Evolutionary conservation across 805 yeast species (phyloP).

Genomic region (Huiozyma naganishii): DNA sequence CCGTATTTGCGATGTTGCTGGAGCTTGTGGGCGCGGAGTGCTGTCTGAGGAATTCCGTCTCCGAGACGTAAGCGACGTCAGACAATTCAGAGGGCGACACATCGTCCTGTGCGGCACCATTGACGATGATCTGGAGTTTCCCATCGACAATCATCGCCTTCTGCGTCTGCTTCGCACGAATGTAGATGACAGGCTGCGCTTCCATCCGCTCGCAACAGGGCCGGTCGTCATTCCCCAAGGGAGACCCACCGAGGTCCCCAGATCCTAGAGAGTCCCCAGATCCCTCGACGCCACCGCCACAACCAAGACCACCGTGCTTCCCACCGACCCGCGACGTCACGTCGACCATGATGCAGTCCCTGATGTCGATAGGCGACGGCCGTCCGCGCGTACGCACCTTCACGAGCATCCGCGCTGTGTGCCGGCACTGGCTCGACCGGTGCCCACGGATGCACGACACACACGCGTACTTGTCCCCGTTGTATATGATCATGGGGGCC

Average conservation of each 20-base stretch:
- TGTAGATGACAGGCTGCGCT: constrained; percentile 22
- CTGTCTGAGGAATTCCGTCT: constrained; percentile 18
- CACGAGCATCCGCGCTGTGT: constrained; percentile 65
- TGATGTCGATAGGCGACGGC: constrained; percentile 45
- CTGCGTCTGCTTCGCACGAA: constrained; percentile 17
- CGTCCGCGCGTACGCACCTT: constrained; percentile 88
- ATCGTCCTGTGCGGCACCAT: neutral
- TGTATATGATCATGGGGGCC: constrained; percentile 56
- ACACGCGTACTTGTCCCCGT: constrained; percentile 75
- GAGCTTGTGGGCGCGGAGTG: neutral
- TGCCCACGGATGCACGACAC: constrained; percentile 87
- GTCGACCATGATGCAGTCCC: constrained; percentile 26
- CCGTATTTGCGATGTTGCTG: neutral
- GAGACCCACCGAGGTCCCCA: neutral
- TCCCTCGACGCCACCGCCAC: neutral
- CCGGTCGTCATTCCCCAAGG: constrained; percentile 1
- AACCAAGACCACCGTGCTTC: neutral
- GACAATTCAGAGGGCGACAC: neutral
- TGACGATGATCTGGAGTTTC: constrained; percentile 19
- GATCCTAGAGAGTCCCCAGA: neutral
- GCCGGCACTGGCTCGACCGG: constrained; percentile 78
- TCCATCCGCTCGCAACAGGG: constrained; percentile 16
- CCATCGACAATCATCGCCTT: constrained; percentile 24
- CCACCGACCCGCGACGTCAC: constrained; percentile 15
- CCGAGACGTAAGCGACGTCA: constrained; percentile 14